Evolutionary conservation across 169 alveolate species (phyloP).

Genomic region (Plasmodium inui): DNA sequence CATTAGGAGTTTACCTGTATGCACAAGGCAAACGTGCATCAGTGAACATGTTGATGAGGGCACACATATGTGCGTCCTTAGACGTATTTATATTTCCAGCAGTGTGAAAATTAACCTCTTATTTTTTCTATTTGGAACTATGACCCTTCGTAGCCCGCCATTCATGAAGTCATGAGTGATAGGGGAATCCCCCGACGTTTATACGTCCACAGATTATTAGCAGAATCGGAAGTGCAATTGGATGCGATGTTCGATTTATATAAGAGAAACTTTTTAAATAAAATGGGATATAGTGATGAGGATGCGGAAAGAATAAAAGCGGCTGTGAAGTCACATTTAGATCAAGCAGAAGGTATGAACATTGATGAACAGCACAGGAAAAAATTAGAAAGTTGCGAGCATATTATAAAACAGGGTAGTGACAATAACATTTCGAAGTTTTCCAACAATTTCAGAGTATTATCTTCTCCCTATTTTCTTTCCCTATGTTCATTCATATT

Average conservation of each 20-base stretch:
- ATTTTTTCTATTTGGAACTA: not conserved
- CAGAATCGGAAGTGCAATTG: not conserved
- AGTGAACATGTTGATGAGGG: not conserved
- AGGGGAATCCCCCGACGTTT: not conserved
- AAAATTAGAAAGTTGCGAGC: not conserved
- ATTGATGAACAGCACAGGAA: not conserved
- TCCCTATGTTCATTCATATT: not conserved
- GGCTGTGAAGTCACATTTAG: not conserved
- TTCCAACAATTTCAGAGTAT: not conserved
- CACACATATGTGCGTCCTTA: not conserved
- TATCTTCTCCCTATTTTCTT: conserved; percentile 3
- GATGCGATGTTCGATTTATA: not conserved
- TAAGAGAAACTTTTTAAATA: not conserved
- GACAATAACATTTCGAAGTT: not conserved
- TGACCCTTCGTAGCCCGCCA: not conserved
- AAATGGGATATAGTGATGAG: not conserved
- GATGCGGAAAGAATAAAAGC: not conserved
- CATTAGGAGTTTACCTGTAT: not conserved
- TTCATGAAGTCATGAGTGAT: not conserved
- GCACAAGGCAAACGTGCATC: not conserved
- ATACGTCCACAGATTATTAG: not conserved
- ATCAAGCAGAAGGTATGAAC: not conserved
- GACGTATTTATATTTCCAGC: not conserved
- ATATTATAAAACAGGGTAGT: not conserved
- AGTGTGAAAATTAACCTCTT: not conserved